These are phyloP conservation scores for Dictyostelium capitatum DNA, from an alignment of 78 protist genomes.

Conservation along the genomic window DNA sequence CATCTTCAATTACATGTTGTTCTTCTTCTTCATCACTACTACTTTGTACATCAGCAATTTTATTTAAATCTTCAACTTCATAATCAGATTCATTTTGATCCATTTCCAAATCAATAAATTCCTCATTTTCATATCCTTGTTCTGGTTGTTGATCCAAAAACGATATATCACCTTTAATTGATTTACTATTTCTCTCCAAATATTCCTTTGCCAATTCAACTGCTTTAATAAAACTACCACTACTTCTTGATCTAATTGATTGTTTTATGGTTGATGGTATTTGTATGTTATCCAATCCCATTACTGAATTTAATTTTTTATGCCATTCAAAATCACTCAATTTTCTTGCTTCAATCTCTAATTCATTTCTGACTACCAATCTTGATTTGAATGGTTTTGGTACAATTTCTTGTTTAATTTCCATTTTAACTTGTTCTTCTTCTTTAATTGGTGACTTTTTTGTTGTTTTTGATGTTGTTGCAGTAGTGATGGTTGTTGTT, in stretches of 20 bases:
- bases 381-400: not conserved
- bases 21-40: not conserved
- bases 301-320: not conserved
- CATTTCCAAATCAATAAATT: not conserved
- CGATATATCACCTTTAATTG: not conserved
- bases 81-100: not conserved
- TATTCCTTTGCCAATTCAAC: not conserved
- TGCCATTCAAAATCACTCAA: conserved; percentile 12
- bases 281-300: conserved; percentile 6
- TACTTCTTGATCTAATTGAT: not conserved
- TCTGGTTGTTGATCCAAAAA: not conserved
- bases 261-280: not conserved
- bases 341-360: not conserved
- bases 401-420: not conserved
- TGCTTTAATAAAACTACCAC: conserved; percentile 4
- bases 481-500: not conserved
- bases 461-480: not conserved
- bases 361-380: not conserved
- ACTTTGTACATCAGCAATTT: not conserved
- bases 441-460: not conserved
- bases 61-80: conserved; percentile 17
- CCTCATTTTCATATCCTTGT: not conserved
- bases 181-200: not conserved
- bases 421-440: not conserved
- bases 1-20: not conserved